Conservation (phyloP, 345 rosid genomes). For the Abelmoschus esculentus region DNA sequence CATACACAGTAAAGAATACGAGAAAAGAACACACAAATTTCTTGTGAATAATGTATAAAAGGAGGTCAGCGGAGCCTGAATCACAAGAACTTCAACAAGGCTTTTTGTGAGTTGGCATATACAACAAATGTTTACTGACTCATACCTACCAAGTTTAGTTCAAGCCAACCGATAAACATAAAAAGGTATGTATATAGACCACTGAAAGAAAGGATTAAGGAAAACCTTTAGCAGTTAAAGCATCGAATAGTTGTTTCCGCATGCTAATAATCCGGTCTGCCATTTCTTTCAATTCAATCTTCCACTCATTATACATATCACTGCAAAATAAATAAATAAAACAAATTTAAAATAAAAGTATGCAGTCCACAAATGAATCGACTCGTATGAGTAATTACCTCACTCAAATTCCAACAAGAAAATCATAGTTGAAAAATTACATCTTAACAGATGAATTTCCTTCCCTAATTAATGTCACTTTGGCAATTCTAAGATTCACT, state of each 20-base stretch:
- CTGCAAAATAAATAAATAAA: too few relatives aligned
- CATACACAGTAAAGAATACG: neutral
- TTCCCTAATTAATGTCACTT: neutral
- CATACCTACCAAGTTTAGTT: neutral
- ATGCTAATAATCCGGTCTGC: slow-evolving; percentile 60
- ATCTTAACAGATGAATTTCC: neutral
- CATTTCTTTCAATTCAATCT: slow-evolving; percentile 66
- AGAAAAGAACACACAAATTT: neutral
- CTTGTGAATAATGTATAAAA: neutral
- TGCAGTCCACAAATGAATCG: too few relatives aligned
- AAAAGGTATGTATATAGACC: neutral
- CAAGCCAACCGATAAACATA: neutral
- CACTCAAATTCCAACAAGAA: neutral
- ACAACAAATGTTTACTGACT: neutral
- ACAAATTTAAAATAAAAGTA: too few relatives aligned
- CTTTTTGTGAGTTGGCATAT: neutral
- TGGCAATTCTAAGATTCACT: neutral
- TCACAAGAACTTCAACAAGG: neutral
- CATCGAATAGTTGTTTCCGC: slow-evolving; percentile 56
- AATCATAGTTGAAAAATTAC: neutral
- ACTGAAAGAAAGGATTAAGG: neutral
- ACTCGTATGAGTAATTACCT: slow-evolving; percentile 2
- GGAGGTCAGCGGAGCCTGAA: neutral
- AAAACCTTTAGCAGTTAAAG: slow-evolving; percentile 47
- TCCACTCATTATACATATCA: slow-evolving; percentile 53